Base-by-base conservation (phyloP, 2,329 filamentous ascomycete species). In the Decorospora gaudefroyi region DNA sequence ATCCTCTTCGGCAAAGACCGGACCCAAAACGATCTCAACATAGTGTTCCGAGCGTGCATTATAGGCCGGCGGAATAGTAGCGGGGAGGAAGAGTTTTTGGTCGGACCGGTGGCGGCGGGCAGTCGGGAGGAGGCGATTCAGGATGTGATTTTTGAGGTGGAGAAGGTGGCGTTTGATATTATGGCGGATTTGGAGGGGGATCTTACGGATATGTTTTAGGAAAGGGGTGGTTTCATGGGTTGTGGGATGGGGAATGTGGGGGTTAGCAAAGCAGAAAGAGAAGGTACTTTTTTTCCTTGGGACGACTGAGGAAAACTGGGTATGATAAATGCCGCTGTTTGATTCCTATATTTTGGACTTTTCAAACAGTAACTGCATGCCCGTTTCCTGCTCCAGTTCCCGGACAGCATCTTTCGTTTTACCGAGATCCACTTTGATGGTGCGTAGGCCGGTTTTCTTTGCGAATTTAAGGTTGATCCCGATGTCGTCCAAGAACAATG, bases 401-500 rank as follows among this genome's bases (percentile, higher is more conserved):
- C 81, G 84, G 0, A 97, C 91, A 0, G 92, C 91, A 66, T 91
- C 84, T 65, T 82, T 87, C 1, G 87, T 83, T 67, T 79, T 83
- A 1, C 91, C 91, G 18, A 97, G 72, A 6, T 81, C 76, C 1
- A 97, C 93, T 72, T 92, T 96, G 54, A 97, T 80, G 0, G 92
- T 97, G 42, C 78, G 73, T 68, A 97, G 85, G 0, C 92, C 92
- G 15, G 84, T 74, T 34, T 78, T 78, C 70, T 78, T 87, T 1
- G 84, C 93, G 30, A 80, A 85, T 75, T 91, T 93, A 45, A 97
- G 70, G 67, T 99, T 99, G 71, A 91, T 85, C 1, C 93, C 93
- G 67, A 99, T 96, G 61, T 96, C 91, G 67, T 96, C 93, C 35
- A 96, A 72, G 67, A 99, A 99, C 4, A 95, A 72, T 30, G 96